These are phyloP conservation scores for Venturia asperata DNA, from an alignment of 2,329 filamentous ascomycete species.

Conservation along the genomic window DNA sequence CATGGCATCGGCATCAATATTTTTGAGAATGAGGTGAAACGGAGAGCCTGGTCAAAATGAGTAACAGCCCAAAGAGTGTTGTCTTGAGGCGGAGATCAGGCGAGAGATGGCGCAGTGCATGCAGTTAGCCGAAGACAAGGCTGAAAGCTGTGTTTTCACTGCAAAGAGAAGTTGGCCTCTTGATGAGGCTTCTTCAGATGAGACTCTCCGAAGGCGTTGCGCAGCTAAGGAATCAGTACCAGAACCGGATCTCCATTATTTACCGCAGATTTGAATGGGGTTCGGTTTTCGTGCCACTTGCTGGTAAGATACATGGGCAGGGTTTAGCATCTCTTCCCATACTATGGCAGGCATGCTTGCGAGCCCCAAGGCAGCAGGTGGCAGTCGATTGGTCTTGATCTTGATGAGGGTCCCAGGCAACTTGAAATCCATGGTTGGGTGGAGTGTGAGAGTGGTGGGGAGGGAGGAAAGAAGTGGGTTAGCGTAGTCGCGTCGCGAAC, in stretches of 20 bases:
- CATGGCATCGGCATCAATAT: neutral
- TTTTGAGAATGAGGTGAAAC: neutral
- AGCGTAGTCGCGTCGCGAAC: constrained; percentile 4
- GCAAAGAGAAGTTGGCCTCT: too few relatives aligned
- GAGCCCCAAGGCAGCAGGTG: neutral
- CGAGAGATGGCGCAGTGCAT: constrained; percentile 10
- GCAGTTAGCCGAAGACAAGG: neutral
- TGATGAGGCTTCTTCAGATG: too few relatives aligned
- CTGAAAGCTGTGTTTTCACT: neutral
- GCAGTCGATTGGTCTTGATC: neutral
- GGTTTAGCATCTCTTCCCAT: too few relatives aligned
- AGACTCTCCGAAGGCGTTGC: neutral
- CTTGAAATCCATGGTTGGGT: neutral
- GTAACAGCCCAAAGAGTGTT: neutral
- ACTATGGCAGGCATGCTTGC: neutral
- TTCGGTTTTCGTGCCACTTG: neutral
- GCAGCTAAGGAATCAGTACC: too few relatives aligned
- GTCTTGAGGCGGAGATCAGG: neutral
- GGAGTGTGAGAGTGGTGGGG: neutral
- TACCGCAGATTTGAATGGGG: neutral
- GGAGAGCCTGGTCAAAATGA: neutral
- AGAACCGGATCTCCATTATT: neutral
- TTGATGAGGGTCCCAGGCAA: neutral
- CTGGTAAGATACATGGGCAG: neutral
- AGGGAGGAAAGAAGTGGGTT: neutral